These are phyloP conservation scores for Royoungia palumana DNA, from an alignment of 768 basidiomycete genomes.

Conservation along the genomic window DNA sequence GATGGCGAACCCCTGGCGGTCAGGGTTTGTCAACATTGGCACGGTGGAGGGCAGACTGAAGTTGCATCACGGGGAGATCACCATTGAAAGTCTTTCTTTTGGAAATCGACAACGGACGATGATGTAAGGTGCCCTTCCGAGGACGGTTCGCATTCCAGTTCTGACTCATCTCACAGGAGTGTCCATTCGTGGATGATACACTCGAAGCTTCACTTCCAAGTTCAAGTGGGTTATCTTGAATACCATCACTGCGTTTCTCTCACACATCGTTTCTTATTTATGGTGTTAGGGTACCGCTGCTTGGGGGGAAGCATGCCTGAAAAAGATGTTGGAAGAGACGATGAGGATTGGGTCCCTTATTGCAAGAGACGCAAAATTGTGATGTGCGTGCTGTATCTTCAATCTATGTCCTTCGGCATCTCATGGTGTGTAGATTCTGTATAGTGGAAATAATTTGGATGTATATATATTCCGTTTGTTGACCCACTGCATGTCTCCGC, in stretches of 20 bases:
- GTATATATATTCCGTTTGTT: no score
- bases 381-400: no score
- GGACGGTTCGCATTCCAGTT: no score
- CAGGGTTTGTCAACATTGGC: constrained; percentile 14
- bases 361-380: background rate
- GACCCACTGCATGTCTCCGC: no score
- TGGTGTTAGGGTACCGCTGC: constrained; percentile 15
- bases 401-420: no score
- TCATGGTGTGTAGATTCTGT: no score
- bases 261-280: background rate
- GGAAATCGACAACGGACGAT: constrained; percentile 9
- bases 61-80: constrained; percentile 3
- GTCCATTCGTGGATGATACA: constrained; percentile 18
- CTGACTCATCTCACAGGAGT: background rate
- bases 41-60: constrained; percentile 10
- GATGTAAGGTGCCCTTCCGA: constrained; percentile 4
- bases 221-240: constrained; percentile 7
- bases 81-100: constrained; percentile 2
- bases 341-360: constrained; percentile 16
- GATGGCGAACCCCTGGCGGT: constrained; percentile 1
- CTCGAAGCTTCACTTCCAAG: constrained; percentile 15
- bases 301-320: constrained; percentile 19
- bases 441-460: no score
- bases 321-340: constrained; percentile 13
- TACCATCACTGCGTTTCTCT: background rate